phyloP scores from a whole-genome alignment of 2,329 filamentous ascomycete genomes.

The Epichloe sp. region DNA sequence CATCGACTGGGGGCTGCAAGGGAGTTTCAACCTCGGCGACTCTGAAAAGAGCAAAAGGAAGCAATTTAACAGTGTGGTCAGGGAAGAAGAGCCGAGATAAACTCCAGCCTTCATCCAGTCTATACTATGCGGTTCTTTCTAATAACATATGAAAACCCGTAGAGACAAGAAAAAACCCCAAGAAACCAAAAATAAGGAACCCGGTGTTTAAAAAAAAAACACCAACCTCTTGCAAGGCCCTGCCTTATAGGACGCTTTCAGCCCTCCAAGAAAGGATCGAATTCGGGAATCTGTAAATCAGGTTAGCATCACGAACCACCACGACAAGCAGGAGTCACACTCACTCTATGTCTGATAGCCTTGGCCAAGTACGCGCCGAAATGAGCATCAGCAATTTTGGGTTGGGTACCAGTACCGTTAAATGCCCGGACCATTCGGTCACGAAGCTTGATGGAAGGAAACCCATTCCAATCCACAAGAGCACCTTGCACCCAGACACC shows the following conservation, averaged over 20 bases:
- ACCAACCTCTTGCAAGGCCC: too few relatives aligned
- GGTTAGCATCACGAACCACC: background rate
- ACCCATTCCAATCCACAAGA: conserved; percentile 8
- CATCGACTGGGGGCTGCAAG: too few relatives aligned
- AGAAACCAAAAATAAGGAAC: background rate
- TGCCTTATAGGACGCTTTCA: background rate
- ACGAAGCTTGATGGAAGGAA: conserved; percentile 4
- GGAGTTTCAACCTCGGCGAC: too few relatives aligned
- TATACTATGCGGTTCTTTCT: too few relatives aligned
- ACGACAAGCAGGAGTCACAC: background rate
- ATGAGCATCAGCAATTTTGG: conserved; percentile 5
- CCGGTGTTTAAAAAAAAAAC: too few relatives aligned
- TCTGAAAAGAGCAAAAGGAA: too few relatives aligned
- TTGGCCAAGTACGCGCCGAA: conserved; percentile 5
- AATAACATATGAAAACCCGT: too few relatives aligned
- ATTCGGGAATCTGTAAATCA: background rate
- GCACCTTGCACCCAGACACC: conserved; percentile 18
- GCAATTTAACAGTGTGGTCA: too few relatives aligned
- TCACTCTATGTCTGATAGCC: conserved; percentile 3
- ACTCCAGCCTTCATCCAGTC: too few relatives aligned
- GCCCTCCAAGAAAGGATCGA: background rate
- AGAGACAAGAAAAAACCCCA: too few relatives aligned
- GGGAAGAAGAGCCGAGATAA: too few relatives aligned
- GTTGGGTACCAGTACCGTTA: conserved; percentile 1
- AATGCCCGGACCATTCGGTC: conserved; percentile 6